Conservation (phyloP, 305 asterid species). For the Withania somnifera region DNA sequence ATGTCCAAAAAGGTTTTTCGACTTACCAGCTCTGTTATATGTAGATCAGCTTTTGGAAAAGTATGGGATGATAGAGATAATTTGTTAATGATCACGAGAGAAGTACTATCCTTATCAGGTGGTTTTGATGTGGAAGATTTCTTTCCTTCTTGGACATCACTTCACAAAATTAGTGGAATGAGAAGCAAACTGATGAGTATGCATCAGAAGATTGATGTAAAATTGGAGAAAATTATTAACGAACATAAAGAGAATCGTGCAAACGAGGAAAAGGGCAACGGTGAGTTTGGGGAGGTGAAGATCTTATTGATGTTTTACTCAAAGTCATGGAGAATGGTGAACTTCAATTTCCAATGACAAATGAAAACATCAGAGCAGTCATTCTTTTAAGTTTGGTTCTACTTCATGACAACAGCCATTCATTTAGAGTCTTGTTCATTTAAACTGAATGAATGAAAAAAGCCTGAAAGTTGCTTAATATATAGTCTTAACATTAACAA, state of each 20-base stretch:
- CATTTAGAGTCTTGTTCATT: not conserved
- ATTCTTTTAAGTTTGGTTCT: not conserved
- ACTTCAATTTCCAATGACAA: not conserved
- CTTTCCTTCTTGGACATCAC: slow-evolving; percentile 7
- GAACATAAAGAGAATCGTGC: not conserved
- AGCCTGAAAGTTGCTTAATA: not conserved
- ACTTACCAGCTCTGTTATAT: not conserved
- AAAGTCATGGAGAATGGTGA: not conserved
- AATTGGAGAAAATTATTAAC: slow-evolving; percentile 1
- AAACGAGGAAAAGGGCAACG: not conserved
- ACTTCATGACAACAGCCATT: not conserved
- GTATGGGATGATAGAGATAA: not conserved
- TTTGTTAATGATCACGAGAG: not conserved
- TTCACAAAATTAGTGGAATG: not conserved
- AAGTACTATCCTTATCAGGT: not conserved
- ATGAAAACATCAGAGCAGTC: not conserved
- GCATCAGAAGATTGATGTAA: not conserved
- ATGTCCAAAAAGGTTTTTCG: not conserved
- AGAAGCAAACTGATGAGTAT: not conserved
- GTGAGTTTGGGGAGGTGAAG: not conserved
- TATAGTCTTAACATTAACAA: not conserved
- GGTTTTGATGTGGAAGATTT: slow-evolving; percentile 6
- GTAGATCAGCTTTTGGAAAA: slow-evolving; percentile 8
- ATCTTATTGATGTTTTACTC: slow-evolving; percentile 10
- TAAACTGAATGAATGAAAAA: not conserved